phyloP scores from a whole-genome alignment of 768 basidiomycete genomes.

The Chiua virens region DNA sequence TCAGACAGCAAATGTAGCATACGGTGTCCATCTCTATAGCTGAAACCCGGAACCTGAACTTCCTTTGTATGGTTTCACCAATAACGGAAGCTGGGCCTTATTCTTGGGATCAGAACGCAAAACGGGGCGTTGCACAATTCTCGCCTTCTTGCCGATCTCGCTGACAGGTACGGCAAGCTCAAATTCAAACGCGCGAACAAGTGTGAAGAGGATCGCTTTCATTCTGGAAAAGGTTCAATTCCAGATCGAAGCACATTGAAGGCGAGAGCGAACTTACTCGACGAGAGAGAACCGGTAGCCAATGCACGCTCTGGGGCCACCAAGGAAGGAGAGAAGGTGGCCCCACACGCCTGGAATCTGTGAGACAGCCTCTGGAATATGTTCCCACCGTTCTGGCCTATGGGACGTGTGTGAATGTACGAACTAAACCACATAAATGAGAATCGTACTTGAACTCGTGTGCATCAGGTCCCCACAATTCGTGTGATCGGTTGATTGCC shows the following conservation, averaged over 20 bases:
- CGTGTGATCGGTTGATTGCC: slow-evolving; percentile 49
- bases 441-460: slow-evolving; percentile 52
- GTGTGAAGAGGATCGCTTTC: slow-evolving; percentile 6
- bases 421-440: background rate
- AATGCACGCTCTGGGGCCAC: slow-evolving; percentile 66
- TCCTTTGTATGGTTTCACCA: background rate
- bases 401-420: background rate
- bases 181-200: slow-evolving; percentile 12
- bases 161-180: slow-evolving; percentile 4
- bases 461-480: slow-evolving; percentile 65
- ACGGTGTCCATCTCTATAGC: no score
- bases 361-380: slow-evolving; percentile 42
- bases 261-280: slow-evolving; percentile 41
- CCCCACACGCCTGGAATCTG: slow-evolving; percentile 61
- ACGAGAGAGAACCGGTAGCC: slow-evolving; percentile 65
- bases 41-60: no score
- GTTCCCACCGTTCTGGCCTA: slow-evolving; percentile 67
- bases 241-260: no score
- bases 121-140: background rate
- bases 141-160: background rate
- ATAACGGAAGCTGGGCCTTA: background rate
- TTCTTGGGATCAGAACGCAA: background rate
- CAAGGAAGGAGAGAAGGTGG: slow-evolving; percentile 59
- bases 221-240: background rate
- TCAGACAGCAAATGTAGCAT: no score